These are phyloP conservation scores for Russula sp. DNA, from an alignment of 768 basidiomycete species.

Conservation along the genomic window DNA sequence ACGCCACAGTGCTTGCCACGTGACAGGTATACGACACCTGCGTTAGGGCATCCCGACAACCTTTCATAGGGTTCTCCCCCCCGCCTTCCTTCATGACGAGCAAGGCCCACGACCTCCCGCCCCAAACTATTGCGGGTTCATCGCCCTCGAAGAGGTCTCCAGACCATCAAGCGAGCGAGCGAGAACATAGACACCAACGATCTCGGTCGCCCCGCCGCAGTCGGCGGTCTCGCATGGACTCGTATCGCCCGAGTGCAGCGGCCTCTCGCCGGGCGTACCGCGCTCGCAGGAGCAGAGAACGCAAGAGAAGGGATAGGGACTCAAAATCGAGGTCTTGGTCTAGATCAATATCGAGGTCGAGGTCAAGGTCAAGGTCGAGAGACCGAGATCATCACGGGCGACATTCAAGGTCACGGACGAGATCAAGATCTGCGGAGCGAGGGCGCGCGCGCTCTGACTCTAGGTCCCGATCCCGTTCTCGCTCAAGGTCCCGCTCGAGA, in stretches of 20 bases:
- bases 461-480: slow-evolving; percentile 28
- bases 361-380: slow-evolving; percentile 31
- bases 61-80: neutral
- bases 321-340: slow-evolving; percentile 19
- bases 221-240: slow-evolving; percentile 21
- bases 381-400: slow-evolving; percentile 28
- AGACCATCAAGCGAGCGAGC: slow-evolving; percentile 8
- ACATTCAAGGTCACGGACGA: slow-evolving; percentile 19
- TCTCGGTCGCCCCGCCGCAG: slow-evolving; percentile 19
- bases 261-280: slow-evolving; percentile 18
- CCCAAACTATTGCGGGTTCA: slow-evolving; percentile 7
- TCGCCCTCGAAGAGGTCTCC: slow-evolving; percentile 10
- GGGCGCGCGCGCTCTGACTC: slow-evolving; percentile 20
- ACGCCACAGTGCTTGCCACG: slow-evolving; percentile 5
- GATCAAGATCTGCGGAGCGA: slow-evolving; percentile 18
- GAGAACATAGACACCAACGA: slow-evolving; percentile 12
- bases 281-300: slow-evolving; percentile 20
- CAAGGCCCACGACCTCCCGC: slow-evolving; percentile 15
- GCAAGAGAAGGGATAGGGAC: slow-evolving; percentile 1
- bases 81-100: slow-evolving; percentile 14
- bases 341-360: slow-evolving; percentile 13
- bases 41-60: neutral
- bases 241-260: slow-evolving; percentile 18
- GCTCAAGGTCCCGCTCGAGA: slow-evolving; percentile 20
- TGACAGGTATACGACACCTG: neutral